phyloP scores from a whole-genome alignment of 768 basidiomycete species.

The Pleurotus djamor region DNA sequence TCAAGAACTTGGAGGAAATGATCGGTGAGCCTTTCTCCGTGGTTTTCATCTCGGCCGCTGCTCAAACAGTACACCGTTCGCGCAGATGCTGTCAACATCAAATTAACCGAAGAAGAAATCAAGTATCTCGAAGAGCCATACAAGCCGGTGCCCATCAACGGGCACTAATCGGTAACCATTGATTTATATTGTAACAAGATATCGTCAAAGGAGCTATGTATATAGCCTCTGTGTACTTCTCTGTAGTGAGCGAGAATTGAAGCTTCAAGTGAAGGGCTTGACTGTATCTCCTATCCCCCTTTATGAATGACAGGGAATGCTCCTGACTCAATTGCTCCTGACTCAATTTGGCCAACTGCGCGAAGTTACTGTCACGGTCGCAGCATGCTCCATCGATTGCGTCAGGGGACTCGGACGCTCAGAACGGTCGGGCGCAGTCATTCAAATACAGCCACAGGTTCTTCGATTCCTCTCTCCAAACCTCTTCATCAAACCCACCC shows the following conservation, averaged over 20 bases:
- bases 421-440: neutral
- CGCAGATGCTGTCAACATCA: conserved; percentile 40
- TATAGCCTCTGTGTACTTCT: neutral
- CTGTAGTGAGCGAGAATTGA: neutral
- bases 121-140: conserved; percentile 54
- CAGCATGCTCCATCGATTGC: conserved; percentile 5
- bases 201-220: neutral
- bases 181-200: neutral
- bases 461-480: neutral
- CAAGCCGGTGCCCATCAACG: conserved; percentile 38
- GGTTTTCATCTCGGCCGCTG: neutral
- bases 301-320: no score
- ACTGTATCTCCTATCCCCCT: no score
- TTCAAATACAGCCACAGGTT: neutral
- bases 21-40: conserved; percentile 28
- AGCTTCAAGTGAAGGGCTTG: no score
- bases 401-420: neutral
- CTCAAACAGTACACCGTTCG: neutral
- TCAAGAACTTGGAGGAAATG: conserved; percentile 50
- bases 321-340: neutral
- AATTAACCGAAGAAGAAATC: conserved; percentile 48
- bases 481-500: neutral
- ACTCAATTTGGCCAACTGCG: neutral
- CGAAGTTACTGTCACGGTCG: neutral
- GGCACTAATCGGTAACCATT: conserved; percentile 23